A percentile compares a stretch with the other conserved stretches of the same genome.
phyloP scores from a whole-genome alignment of 345 rosid species.

The Psidium friedrichsthalianum region DNA sequence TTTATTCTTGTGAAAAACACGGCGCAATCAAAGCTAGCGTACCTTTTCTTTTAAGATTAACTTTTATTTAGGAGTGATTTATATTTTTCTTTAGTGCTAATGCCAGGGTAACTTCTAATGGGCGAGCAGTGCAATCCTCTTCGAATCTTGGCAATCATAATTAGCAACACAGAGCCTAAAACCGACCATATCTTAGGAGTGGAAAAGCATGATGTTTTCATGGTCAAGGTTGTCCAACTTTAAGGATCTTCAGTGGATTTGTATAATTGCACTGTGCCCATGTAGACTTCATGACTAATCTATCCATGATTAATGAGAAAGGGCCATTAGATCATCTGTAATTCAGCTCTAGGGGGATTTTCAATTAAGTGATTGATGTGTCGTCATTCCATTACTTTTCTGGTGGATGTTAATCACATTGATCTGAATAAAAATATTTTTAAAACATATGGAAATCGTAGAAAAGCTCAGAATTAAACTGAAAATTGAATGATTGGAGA shows the following conservation, averaged over 20 bases:
- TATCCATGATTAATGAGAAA: not conserved
- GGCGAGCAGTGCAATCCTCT: slow-evolving; percentile 18
- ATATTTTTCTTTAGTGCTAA: not conserved
- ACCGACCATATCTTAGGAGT: not conserved
- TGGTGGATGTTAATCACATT: not conserved
- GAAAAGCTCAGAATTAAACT: not conserved
- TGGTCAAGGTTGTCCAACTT: not conserved
- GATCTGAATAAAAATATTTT: not conserved
- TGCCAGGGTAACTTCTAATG: slow-evolving; percentile 4
- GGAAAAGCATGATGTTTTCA: not conserved
- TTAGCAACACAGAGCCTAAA: not conserved
- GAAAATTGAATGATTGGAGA: not conserved
- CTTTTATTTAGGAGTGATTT: not conserved
- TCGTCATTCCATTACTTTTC: not conserved
- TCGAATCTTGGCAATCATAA: slow-evolving; percentile 3
- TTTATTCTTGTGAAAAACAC: not conserved
- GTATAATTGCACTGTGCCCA: not conserved
- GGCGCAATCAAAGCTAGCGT: not conserved
- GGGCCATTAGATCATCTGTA: not conserved
- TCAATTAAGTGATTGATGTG: not conserved
- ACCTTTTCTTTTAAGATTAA: not conserved
- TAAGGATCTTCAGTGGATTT: not conserved
- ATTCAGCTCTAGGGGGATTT: not conserved
- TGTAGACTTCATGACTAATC: not conserved
- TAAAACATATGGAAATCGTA: not conserved